Base-by-base conservation (phyloP, 2,329 filamentous ascomycete genomes). In the Epichloe bromicola region DNA sequence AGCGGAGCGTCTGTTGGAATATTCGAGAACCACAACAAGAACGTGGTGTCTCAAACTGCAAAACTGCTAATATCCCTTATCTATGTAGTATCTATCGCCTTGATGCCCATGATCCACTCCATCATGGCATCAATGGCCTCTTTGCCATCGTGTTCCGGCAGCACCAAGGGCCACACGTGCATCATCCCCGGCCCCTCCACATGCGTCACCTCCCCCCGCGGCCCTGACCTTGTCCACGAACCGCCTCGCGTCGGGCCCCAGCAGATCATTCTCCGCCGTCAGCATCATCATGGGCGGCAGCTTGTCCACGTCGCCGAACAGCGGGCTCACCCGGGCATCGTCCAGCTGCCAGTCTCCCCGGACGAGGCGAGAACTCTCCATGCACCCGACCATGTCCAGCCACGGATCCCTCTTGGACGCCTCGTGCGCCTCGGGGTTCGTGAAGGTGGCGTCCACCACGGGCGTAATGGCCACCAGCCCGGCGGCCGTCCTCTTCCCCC, bases 101-200 rank as follows among this genome's bases (percentile, higher is more conserved):
- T 51, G 33, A 51, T 51, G 40, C 54, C 40, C 30, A 55, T 53
- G 38, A 66, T 34, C 59, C 61, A 66, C 20, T 57, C 44, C 0
- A 65, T 50, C 37, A 65, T 61, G 49, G 51, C 57, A 5, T 63
- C 57, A 20, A 62, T 47, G 1, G 63, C 62, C 30, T 56, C 49
- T 15, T 50, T 54, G 3, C 57, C 61, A 51, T 66, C 64, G 26
- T 58, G 57, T 4, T 63, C 57, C 23, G 51, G 7, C 19, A 62
- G 57, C 4, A 65, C 39, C 36, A 65, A 20, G 5, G 62, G 62
- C 63, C 64, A 66, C 8, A 62, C 61, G 36, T 66, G 64, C 46
- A 65, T 55, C 64, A 66, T 60, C 5, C 60, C 62, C 53, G 60
- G 57, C 14, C 64, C 63, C 14, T 59, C 41, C 4, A 65, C 55